Conservation (phyloP, 306 rosid species). For the Trifolium dubium region DNA sequence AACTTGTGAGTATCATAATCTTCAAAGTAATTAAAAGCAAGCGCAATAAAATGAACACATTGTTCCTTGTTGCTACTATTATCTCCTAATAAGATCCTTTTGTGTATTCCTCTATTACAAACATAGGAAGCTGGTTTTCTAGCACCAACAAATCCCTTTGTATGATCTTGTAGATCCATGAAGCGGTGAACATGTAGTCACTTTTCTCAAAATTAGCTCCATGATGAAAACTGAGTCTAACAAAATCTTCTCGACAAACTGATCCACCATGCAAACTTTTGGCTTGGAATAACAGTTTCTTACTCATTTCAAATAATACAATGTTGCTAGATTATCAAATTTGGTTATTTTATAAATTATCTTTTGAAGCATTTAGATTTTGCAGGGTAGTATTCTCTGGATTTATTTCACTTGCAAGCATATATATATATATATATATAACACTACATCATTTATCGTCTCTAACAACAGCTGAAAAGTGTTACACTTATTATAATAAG, state of each 20-base stretch:
- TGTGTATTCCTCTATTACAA: slow-evolving; percentile 32
- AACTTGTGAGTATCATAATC: slow-evolving; percentile 1
- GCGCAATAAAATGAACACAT: not conserved
- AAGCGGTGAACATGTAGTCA: slow-evolving; percentile 30
- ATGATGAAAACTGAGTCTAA: slow-evolving; percentile 45
- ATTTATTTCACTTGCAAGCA: too few relatives aligned
- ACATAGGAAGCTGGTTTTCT: slow-evolving; percentile 43
- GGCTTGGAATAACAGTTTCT: slow-evolving; percentile 11
- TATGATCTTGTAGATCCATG: slow-evolving; percentile 28
- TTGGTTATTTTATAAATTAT: not conserved
- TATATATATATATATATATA: too few relatives aligned
- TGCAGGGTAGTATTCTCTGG: too few relatives aligned
- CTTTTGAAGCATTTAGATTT: too few relatives aligned
- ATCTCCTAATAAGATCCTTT: not conserved
- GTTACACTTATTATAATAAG: too few relatives aligned
- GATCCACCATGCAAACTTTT: not conserved
- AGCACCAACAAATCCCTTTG: slow-evolving; percentile 32
- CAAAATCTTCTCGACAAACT: slow-evolving; percentile 19
- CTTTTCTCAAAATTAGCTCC: slow-evolving; percentile 34
- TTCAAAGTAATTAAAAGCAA: slow-evolving; percentile 41
- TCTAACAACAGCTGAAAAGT: too few relatives aligned
- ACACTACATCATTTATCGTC: too few relatives aligned
- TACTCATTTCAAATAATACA: too few relatives aligned
- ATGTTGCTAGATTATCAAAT: not conserved
- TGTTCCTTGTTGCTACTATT: not conserved